phyloP scores from a whole-genome alignment of 2,329 filamentous ascomycete species.

The Juglanconis juglandina region DNA sequence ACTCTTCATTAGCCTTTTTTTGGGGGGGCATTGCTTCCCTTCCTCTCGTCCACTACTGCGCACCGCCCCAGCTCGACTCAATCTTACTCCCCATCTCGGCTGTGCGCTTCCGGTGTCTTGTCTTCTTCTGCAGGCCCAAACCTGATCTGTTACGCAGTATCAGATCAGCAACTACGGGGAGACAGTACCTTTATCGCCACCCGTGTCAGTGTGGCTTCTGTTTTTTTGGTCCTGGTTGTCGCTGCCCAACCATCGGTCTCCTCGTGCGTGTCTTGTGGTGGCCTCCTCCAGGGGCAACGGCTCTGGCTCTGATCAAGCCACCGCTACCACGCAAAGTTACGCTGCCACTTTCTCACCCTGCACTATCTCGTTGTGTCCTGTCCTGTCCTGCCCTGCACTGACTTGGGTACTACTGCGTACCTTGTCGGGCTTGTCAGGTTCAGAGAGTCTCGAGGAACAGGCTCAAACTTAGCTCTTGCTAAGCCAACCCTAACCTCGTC shows the following conservation, averaged over 20 bases:
- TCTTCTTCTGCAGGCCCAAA: too few species aligned
- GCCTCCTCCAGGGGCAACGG: not conserved
- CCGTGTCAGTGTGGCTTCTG: not conserved
- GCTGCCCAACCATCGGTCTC: slow-evolving; percentile 38
- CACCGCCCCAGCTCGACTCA: not conserved
- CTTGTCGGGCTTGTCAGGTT: not conserved
- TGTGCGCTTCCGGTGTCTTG: not conserved
- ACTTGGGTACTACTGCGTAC: not conserved
- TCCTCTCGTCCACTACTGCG: too few species aligned
- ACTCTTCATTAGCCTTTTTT: too few species aligned
- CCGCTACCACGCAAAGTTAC: not conserved
- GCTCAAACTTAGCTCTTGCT: not conserved
- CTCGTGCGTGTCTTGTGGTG: slow-evolving; percentile 18
- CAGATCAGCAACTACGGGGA: too few species aligned
- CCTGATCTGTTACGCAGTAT: not conserved
- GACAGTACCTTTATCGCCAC: too few species aligned
- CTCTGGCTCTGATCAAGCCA: not conserved
- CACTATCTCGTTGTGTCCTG: not conserved
- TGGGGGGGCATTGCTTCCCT: too few species aligned
- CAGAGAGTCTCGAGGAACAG: not conserved
- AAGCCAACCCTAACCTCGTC: not conserved
- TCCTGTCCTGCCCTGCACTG: too few species aligned
- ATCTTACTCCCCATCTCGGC: not conserved
- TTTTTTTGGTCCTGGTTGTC: slow-evolving; percentile 18
- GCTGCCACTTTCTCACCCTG: not conserved